Evolutionary conservation across 1,139 yeast species (phyloP).

Genomic region (Saccharomyces pastorianus): DNA sequence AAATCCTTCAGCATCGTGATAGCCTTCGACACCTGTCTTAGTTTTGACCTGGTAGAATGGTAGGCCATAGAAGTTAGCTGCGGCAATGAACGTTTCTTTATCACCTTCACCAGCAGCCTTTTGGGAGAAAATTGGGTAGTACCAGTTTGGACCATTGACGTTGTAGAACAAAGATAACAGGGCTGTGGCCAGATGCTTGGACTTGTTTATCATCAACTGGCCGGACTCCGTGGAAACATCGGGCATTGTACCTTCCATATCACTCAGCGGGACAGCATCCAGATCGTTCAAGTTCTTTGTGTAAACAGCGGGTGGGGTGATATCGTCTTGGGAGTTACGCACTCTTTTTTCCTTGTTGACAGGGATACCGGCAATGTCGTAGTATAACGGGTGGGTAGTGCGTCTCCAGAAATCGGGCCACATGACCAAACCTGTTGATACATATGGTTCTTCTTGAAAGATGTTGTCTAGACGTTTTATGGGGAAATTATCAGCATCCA

Average conservation of each 20-base stretch:
- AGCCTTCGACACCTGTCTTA: conserved; percentile 29
- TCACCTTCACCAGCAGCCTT: conserved; percentile 88
- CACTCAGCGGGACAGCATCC: conserved; percentile 51
- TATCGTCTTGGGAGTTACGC: conserved; percentile 36
- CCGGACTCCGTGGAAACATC: conserved; percentile 82
- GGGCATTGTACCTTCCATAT: conserved; percentile 62
- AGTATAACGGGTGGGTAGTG: conserved; percentile 60
- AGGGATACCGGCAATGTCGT: conserved; percentile 51
- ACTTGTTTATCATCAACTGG: conserved; percentile 62
- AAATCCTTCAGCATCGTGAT: conserved; percentile 19
- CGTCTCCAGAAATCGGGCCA: conserved; percentile 87
- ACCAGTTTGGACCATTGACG: conserved; percentile 67
- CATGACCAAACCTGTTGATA: conserved; percentile 49
- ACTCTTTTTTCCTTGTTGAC: conserved; percentile 37
- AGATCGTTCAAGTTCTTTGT: conserved; percentile 24
- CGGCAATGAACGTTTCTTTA: conserved; percentile 80
- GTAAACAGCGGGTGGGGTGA: conserved; percentile 31
- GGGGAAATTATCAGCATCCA: conserved; percentile 75
- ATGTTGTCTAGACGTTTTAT: conserved; percentile 49
- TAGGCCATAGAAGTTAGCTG: conserved; percentile 55
- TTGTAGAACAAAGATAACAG: conserved; percentile 70
- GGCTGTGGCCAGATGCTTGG: conserved; percentile 54
- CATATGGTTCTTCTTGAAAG: conserved; percentile 49
- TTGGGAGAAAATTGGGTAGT: conserved; percentile 77
- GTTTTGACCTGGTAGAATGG: conserved; percentile 59